phyloP scores from a whole-genome alignment of 371 early-diverging fungal genomes.

The Haplosporangium sp. region DNA sequence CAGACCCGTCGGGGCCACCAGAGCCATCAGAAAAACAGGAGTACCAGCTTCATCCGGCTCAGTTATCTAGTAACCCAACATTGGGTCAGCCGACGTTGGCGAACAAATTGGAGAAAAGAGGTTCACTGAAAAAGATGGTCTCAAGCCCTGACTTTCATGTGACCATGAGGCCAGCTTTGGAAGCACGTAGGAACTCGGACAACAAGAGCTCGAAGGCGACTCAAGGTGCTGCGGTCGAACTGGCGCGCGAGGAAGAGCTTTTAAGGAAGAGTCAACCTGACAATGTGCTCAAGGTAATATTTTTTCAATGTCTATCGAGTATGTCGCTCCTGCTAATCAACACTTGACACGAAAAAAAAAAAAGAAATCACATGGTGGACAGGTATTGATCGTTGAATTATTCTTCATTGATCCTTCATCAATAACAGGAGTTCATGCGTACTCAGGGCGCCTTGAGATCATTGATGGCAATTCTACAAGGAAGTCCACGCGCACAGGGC shows the following conservation, averaged over 20 bases:
- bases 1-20: conserved; percentile 7
- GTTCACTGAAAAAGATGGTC: conserved; percentile 34
- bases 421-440: conserved; percentile 53
- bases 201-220: conserved; percentile 32
- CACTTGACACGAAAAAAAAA: too few species aligned
- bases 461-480: conserved; percentile 48
- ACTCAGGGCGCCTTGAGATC: conserved; percentile 55
- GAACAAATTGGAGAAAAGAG: conserved; percentile 8
- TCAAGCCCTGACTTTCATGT: conserved; percentile 45
- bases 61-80: not conserved
- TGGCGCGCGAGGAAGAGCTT: conserved; percentile 48
- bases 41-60: not conserved
- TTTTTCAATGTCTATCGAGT: too few species aligned
- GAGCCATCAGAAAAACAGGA: not conserved
- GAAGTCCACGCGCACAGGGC: conserved; percentile 14
- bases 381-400: not conserved
- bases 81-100: not conserved
- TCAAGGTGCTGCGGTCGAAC: conserved; percentile 37
- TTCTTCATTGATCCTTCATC: not conserved
- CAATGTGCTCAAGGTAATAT: conserved; percentile 46
- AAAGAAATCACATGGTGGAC: too few species aligned
- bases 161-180: conserved; percentile 16
- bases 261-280: conserved; percentile 49
- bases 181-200: conserved; percentile 41
- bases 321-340: too few species aligned